Base-by-base conservation (phyloP, 345 rosid species). In the Anacardium occidentale region DNA sequence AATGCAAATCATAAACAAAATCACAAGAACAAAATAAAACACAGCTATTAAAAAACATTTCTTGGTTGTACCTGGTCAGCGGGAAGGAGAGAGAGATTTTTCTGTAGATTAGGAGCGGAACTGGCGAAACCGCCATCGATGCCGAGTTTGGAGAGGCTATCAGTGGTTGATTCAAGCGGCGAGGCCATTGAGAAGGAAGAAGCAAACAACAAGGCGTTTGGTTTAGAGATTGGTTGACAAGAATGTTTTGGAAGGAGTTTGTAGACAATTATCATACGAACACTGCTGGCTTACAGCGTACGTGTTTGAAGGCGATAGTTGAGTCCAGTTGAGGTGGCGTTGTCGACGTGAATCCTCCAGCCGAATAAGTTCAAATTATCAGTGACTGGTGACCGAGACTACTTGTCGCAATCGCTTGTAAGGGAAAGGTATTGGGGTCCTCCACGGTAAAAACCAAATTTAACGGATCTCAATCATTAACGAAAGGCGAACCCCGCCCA, bases 71-170 rank as follows among this genome's bases (percentile, higher is more conserved):
- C 97, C 88, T 90, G 87, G 24, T 90, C 84, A 12, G 87, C 82
- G 22, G 90, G 81, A 44, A 91, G 80, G 74, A 86, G 78, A 32
- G 37, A 66, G 55, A 91, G 86, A 78, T 90, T 94, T 44, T 77
- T 83, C 25, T 69, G 80, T 62, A 94, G 92, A 78, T 82, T 73
- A 37, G 94, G 90, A n/a, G 85, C 79, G 24, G 86, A 74, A 60
- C 86, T 77, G 73, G 88, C 85, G 69, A 84, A 68, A 68, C 74
- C 84, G 53, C 75, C 78, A 60, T 67, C 53, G 70, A 80, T 65
- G 58, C 58, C 73, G 67, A 81, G 84, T 21, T 72, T 66, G n/a
- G 88, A 77, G 64, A 84, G 76, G 44, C 56, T 48, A 18, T 77
- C 77, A 11, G 81, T 75, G 56, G 66, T 66, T 3, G 79, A 80